A percentile compares a stretch with the other conserved stretches of the same genome.
Conservation (phyloP, 2,329 filamentous ascomycete genomes). For the Diaporthe batatas region DNA sequence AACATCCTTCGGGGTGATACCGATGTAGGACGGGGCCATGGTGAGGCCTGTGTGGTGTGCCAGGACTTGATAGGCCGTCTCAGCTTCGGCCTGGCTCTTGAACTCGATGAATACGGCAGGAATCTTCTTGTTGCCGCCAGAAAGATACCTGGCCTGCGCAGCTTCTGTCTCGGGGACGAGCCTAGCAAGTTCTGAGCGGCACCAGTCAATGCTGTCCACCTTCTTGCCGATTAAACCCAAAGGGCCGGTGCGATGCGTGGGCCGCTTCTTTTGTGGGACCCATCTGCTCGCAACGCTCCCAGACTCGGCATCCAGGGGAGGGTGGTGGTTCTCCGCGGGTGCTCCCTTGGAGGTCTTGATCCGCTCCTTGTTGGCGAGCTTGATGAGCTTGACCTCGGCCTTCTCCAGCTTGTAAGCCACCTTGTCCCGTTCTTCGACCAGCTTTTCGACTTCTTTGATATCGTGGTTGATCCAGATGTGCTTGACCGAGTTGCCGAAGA, state of each 20-base stretch:
- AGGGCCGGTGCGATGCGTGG: constrained; percentile 78
- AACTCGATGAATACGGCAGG: constrained; percentile 94
- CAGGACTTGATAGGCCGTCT: constrained; percentile 87
- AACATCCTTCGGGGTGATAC: constrained; percentile 84
- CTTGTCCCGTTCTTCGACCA: constrained; percentile 85
- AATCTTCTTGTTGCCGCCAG: constrained; percentile 74
- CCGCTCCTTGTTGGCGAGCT: constrained; percentile 79
- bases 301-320: constrained; percentile 73
- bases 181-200: constrained; percentile 80
- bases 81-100: constrained; percentile 82
- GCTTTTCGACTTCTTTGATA: constrained; percentile 80
- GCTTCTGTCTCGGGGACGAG: constrained; percentile 79
- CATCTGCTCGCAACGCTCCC: constrained; percentile 80
- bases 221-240: constrained; percentile 83
- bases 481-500: constrained; percentile 86
- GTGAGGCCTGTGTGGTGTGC: constrained; percentile 89
- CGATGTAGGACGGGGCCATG: constrained; percentile 88
- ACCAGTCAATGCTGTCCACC: constrained; percentile 95
- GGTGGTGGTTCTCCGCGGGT: constrained; percentile 54
- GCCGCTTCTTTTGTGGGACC: constrained; percentile 79
- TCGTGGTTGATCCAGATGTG: constrained; percentile 88
- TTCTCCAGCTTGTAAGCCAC: constrained; percentile 85
- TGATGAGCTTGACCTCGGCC: constrained; percentile 89
- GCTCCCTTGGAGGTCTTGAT: constrained; percentile 74
- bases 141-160: constrained; percentile 75